Percentiles rank a stretch among this genome's conserved stretches.
These are phyloP conservation scores for Capsella bursapastoris DNA, from an alignment of 345 rosid species.

Conservation along the genomic window DNA sequence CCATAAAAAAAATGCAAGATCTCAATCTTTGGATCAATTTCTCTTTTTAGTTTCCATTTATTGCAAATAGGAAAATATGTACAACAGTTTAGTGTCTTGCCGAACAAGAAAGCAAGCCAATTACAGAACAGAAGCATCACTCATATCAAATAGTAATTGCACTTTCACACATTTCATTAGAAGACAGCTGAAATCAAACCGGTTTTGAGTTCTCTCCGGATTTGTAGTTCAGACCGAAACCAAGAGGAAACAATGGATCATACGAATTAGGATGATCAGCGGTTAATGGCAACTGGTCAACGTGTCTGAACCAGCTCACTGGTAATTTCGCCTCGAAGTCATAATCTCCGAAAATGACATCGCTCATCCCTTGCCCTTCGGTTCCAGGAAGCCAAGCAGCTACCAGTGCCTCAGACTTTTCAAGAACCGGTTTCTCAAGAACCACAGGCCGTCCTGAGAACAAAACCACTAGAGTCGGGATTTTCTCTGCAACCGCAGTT, in stretches of 20 bases:
- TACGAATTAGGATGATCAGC: slow-evolving; percentile 45
- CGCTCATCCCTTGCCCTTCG: slow-evolving; percentile 73
- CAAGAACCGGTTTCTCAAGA: slow-evolving; percentile 57
- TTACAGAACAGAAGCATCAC: no score
- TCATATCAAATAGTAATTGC: no score
- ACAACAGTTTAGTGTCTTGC: no score
- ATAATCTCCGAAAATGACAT: slow-evolving; percentile 71
- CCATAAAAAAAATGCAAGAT: no score
- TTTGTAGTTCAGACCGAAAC: slow-evolving; percentile 48
- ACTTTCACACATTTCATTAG: no score
- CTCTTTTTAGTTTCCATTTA: no score
- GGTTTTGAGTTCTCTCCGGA: background rate
- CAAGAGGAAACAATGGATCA: slow-evolving; percentile 67
- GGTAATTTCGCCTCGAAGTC: slow-evolving; percentile 70
- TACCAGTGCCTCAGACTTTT: slow-evolving; percentile 62
- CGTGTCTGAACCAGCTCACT: slow-evolving; percentile 67
- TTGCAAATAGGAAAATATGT: no score
- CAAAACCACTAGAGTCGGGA: slow-evolving; percentile 62
- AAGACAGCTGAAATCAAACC: background rate
- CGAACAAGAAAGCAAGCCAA: no score
- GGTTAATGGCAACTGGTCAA: slow-evolving; percentile 39
- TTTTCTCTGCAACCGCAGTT: slow-evolving; percentile 56
- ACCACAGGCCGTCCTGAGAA: slow-evolving; percentile 79
- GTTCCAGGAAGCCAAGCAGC: slow-evolving; percentile 94
- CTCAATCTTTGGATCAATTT: no score